These are phyloP conservation scores for Sphagnum tenellum DNA, from an alignment of 225 moss, liverwort and hornwort species.

Conservation along the genomic window DNA sequence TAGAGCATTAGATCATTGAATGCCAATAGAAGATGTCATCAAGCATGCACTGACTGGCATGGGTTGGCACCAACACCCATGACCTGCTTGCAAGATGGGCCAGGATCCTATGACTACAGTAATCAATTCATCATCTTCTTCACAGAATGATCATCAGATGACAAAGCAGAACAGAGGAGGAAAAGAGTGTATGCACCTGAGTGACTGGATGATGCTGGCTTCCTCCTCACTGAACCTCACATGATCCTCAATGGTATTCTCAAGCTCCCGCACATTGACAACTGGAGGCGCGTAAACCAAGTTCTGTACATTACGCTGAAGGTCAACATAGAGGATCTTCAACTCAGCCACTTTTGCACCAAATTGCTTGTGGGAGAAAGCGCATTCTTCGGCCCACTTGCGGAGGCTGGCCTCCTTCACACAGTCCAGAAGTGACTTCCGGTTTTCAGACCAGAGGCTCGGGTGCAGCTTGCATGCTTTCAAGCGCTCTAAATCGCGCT, in stretches of 20 bases:
- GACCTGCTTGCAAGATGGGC: no score
- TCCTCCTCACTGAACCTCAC: constrained; percentile 72
- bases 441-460: constrained; percentile 51
- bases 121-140: no score
- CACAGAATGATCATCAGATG: no score
- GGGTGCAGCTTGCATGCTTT: constrained; percentile 79
- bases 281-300: constrained; percentile 57
- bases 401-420: constrained; percentile 73
- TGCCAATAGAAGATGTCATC: no score
- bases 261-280: constrained; percentile 75
- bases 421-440: constrained; percentile 75
- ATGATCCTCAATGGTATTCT: constrained; percentile 71
- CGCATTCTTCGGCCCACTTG: constrained; percentile 90
- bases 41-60: no score
- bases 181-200: constrained; percentile 26
- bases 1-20: no score
- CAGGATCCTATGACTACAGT: no score
- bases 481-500: constrained; percentile 76
- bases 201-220: constrained; percentile 81
- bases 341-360: constrained; percentile 73
- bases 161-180: no score
- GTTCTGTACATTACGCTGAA: constrained; percentile 81
- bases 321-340: constrained; percentile 61
- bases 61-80: no score
- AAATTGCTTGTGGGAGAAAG: constrained; percentile 70